phyloP scores from a whole-genome alignment of 805 yeast genomes.

The Wickerhamiella shivajii region DNA sequence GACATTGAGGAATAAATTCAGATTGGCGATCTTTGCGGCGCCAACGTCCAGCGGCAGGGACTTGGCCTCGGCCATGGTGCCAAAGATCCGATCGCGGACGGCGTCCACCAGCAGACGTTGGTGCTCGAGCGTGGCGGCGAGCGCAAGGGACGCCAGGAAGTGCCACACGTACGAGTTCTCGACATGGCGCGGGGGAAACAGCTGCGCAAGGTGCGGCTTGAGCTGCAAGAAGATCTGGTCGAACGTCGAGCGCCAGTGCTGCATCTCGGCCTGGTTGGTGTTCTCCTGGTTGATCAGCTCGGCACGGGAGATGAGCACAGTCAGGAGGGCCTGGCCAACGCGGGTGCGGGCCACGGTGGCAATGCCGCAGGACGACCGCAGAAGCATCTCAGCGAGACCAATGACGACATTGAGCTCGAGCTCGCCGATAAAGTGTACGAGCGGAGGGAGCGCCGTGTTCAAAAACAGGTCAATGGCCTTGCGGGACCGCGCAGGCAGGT shows the following conservation, averaged over 20 bases:
- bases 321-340: conserved; percentile 73
- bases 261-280: conserved; percentile 27
- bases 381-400: conserved; percentile 53
- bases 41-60: conserved; percentile 37
- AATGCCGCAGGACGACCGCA: conserved; percentile 49
- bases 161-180: conserved; percentile 91
- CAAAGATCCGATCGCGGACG: conserved; percentile 83
- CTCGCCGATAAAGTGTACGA: conserved; percentile 73
- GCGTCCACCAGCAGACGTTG: conserved; percentile 91
- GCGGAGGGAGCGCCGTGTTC: conserved; percentile 63
- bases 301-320: conserved; percentile 82
- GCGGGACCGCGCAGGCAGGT: conserved; percentile 27
- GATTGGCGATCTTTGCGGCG: conserved; percentile 52
- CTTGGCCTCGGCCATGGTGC: conserved; percentile 63
- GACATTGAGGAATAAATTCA: conserved; percentile 85
- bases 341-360: conserved; percentile 41
- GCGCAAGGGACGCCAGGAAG: conserved; percentile 82
- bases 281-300: conserved; percentile 83
- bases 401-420: conserved; percentile 67
- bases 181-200: conserved; percentile 58
- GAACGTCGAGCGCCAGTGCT: conserved; percentile 67
- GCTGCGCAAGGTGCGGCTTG: conserved; percentile 58
- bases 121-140: conserved; percentile 75
- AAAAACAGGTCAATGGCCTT: conserved; percentile 67
- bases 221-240: conserved; percentile 66